Conservation (phyloP, 495 filamentous ascomycete genomes). For the Neohortaea acidophila region DNA sequence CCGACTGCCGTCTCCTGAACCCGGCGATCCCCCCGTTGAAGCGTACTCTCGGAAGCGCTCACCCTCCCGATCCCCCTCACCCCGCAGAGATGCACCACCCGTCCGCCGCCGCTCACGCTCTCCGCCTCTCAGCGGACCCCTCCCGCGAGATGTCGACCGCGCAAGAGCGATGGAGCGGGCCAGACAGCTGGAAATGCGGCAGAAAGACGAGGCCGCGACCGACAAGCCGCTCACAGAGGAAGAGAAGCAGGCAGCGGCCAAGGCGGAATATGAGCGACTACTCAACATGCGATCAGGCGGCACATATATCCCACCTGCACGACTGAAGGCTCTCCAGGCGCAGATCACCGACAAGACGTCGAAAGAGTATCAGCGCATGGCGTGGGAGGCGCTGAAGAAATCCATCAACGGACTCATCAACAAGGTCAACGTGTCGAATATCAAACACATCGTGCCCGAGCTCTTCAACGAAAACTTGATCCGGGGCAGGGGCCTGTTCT, state of each 20-base stretch:
- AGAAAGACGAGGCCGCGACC: slow-evolving; percentile 37
- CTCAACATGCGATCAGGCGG: slow-evolving; percentile 83
- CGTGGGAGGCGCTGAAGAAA: slow-evolving; percentile 98
- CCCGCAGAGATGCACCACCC: slow-evolving; percentile 24
- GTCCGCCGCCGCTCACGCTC: slow-evolving; percentile 40
- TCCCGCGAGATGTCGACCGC: slow-evolving; percentile 36
- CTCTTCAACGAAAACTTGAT: slow-evolving; percentile 89
- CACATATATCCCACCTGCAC: slow-evolving; percentile 86
- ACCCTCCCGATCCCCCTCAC: slow-evolving; percentile 50
- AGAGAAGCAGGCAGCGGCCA: slow-evolving; percentile 66
- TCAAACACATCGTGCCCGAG: slow-evolving; percentile 92
- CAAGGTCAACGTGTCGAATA: slow-evolving; percentile 94
- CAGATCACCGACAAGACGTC: slow-evolving; percentile 91
- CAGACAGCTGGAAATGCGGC: slow-evolving; percentile 45
- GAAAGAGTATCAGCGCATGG: slow-evolving; percentile 98
- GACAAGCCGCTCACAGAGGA: slow-evolving; percentile 58
- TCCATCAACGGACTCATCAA: slow-evolving; percentile 97
- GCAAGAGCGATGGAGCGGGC: slow-evolving; percentile 45
- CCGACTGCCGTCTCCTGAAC: slow-evolving; percentile 51
- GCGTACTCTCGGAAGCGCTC: slow-evolving; percentile 40
- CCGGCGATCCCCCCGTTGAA: slow-evolving; percentile 27
- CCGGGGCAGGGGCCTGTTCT: slow-evolving; percentile 80
- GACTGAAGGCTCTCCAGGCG: slow-evolving; percentile 80
- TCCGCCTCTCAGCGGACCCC: slow-evolving; percentile 22
- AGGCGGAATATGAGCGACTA: slow-evolving; percentile 83